Evolutionary conservation across 2,329 filamentous ascomycete genomes (phyloP), one percentile per base, ranked within the genome.

Genomic region (Zalaria obscura): DNA sequence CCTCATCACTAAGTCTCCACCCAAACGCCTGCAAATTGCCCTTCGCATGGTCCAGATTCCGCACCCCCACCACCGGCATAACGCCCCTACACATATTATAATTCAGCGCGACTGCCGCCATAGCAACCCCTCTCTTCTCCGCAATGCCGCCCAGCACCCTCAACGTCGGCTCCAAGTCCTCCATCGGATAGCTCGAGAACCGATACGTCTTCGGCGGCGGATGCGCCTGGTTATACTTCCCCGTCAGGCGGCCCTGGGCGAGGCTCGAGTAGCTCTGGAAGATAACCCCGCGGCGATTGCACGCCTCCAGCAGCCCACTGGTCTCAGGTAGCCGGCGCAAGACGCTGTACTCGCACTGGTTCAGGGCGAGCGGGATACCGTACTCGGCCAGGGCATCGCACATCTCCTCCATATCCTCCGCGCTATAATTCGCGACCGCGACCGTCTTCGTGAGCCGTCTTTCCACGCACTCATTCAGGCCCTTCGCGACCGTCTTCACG

Each of bases 341-440:
- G 25, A 67, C 48, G 28, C 57, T 61, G 50, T 59, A 68, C 47
- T 68, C 65, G 54, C 63, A 64, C 48, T 69, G 64, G 44, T 66
- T 67, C 11, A 59, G 57, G 1, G 63, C 60, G 4, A 69, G 60
- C 1, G 64, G 62, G 4, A 66, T 43, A 1, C 53, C 55, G 32
- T 57, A 55, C 45, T 57, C 55, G 10, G 49, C 54, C 36, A 67
- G 50, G 40, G 58, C 64, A n/a, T 63, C 58, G 36, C 59, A 52
- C 57, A 67, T 65, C 44, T 55, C 48, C 37, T 66, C 44, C 62
- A 66, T 63, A 41, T 66, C 61, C 25, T 61, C 55, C 28, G 48
- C 52, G 46, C 54, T 54, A 49, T 67, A 68, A 48, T 68, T 68
- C 39, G 63, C 61, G 3, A 69, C 65, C 4, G 63, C 65, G 2